These are phyloP conservation scores for Vitis vinifera DNA, from an alignment of 164 flowering plant genomes.

Conservation along the genomic window DNA sequence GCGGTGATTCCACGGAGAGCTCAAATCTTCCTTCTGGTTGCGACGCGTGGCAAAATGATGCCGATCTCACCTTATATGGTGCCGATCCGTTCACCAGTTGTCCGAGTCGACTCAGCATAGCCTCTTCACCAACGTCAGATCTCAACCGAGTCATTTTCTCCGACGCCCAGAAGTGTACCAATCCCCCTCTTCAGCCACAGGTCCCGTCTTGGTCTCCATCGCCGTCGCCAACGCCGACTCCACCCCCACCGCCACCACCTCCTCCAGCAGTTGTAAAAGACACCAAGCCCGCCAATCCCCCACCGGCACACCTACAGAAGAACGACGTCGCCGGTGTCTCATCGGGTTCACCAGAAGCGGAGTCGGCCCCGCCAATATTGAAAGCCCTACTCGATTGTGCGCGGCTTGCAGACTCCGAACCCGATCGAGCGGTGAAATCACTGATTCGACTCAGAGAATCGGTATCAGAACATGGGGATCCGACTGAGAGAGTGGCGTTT, in stretches of 20 bases:
- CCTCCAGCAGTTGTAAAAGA: constrained; percentile 4
- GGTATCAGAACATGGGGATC: constrained; percentile 62
- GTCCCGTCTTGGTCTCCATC: constrained; percentile 29
- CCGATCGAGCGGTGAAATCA: constrained; percentile 46
- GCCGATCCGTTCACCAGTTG: constrained; percentile 56
- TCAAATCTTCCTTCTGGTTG: constrained; percentile 54
- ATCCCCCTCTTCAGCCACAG: constrained; percentile 8
- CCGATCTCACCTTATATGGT: constrained; percentile 45
- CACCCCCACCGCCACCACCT: constrained; percentile 13
- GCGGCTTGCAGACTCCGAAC: constrained; percentile 50
- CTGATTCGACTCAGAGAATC: constrained; percentile 52
- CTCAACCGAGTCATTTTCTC: constrained; percentile 56
- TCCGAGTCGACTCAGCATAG: constrained; percentile 48
- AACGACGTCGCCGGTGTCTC: constrained; percentile 8
- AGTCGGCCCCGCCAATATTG: constrained; percentile 42
- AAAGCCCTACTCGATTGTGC: constrained; percentile 66
- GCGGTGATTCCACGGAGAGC: constrained; percentile 65
- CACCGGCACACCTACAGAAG: constrained; percentile 8
- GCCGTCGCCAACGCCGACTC: constrained; percentile 11
- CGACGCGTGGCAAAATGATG: constrained; percentile 49
- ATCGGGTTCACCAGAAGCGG: constrained; percentile 25
- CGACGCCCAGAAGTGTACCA: constrained; percentile 26
- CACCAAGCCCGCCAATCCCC: constrained; percentile 5
- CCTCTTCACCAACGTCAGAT: constrained; percentile 43
- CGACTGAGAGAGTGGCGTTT: constrained; percentile 63